These are phyloP conservation scores for Polygonum aviculare DNA, from an alignment of 148 eudicot species.

Conservation along the genomic window DNA sequence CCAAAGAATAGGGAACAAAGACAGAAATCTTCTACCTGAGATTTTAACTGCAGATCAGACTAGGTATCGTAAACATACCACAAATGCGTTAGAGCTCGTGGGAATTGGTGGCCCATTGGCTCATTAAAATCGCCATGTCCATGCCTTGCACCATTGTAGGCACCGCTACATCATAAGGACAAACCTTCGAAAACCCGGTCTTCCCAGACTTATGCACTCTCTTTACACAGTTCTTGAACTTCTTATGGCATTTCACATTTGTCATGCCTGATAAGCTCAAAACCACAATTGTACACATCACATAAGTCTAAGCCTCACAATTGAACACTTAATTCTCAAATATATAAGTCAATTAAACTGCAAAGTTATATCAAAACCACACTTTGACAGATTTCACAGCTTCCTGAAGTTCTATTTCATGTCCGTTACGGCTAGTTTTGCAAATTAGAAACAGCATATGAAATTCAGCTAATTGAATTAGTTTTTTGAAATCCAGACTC, in stretches of 20 bases:
- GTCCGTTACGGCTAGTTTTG: neutral
- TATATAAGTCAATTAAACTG: neutral
- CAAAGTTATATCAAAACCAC: neutral
- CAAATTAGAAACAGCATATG: neutral
- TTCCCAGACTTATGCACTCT: slow-evolving; percentile 88
- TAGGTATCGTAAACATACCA: neutral
- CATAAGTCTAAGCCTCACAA: neutral
- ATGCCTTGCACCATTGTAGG: slow-evolving; percentile 95
- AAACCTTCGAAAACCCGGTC: slow-evolving; percentile 60
- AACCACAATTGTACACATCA: neutral
- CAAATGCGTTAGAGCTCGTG: slow-evolving; percentile 46
- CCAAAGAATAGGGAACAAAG: neutral
- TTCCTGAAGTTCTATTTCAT: neutral
- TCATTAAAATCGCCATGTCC: slow-evolving; percentile 91
- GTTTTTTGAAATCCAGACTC: neutral
- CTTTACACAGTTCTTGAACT: slow-evolving; percentile 93
- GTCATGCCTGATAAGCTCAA: slow-evolving; percentile 53
- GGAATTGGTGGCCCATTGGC: slow-evolving; percentile 34
- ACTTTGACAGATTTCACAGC: neutral
- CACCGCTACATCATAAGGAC: slow-evolving; percentile 68
- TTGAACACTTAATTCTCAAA: neutral
- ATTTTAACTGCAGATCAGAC: neutral
- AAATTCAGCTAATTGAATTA: neutral
- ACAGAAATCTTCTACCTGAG: neutral
- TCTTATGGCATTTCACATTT: slow-evolving; percentile 76